These are phyloP conservation scores for Zalaria obscura DNA, from an alignment of 2,329 filamentous ascomycete species.

Conservation along the genomic window DNA sequence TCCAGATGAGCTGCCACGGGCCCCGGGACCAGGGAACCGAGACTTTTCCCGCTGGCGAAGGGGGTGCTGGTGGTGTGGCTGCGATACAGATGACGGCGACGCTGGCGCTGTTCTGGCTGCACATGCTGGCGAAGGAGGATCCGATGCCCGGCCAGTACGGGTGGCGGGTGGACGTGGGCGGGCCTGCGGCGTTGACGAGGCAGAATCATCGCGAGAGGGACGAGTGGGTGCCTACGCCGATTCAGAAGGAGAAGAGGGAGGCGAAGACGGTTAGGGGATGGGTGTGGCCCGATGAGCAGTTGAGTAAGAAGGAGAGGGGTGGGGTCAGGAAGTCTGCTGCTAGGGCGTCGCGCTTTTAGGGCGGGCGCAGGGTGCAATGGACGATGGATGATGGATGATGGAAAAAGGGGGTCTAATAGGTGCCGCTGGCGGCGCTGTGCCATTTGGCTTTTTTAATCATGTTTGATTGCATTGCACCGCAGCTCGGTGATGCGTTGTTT, in stretches of 20 bases:
- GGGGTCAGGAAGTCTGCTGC: no score
- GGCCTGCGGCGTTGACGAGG: conserved; percentile 57
- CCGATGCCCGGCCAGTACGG: conserved; percentile 41
- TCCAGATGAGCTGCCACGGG: conserved; percentile 34
- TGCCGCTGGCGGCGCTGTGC: no score
- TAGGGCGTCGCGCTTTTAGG: no score
- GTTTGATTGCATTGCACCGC: no score
- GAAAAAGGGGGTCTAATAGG: no score
- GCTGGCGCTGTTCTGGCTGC: conserved; percentile 64
- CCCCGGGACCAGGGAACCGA: conserved; percentile 13
- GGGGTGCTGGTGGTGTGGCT: not conserved
- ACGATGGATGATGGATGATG: no score
- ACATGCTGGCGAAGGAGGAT: conserved; percentile 53
- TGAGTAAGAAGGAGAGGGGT: conserved; percentile 50
- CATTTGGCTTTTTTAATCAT: no score
- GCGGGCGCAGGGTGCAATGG: no score
- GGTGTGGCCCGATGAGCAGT: conserved; percentile 60
- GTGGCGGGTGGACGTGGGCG: conserved; percentile 61
- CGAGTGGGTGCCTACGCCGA: conserved; percentile 61
- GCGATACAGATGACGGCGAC: conserved; percentile 48
- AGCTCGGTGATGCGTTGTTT: no score
- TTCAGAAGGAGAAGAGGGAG: conserved; percentile 60
- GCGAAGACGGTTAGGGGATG: conserved; percentile 61
- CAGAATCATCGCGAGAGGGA: conserved; percentile 58
- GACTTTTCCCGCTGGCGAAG: no score